Evolutionary conservation across 2,329 filamentous ascomycete species (phyloP).

Genomic region (Truncatella angustata): DNA sequence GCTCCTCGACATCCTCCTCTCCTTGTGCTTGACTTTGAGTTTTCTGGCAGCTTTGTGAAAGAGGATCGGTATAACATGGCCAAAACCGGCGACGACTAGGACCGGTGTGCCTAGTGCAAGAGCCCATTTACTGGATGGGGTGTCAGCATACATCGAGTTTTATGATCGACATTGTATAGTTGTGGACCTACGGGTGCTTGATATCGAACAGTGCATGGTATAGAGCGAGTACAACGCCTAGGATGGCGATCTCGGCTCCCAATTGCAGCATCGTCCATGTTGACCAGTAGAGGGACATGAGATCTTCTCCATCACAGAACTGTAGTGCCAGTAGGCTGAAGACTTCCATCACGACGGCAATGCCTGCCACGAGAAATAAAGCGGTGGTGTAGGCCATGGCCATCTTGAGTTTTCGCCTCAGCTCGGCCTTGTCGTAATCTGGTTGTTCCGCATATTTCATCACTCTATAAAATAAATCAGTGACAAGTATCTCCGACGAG

Average conservation of each 20-base stretch:
- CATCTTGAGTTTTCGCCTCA: constrained; percentile 33
- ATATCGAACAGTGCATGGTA: constrained; percentile 47
- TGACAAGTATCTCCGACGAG: neutral
- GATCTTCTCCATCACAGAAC: constrained; percentile 59
- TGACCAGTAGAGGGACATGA: constrained; percentile 60
- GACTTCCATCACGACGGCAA: constrained; percentile 51
- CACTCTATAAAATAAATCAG: constrained; percentile 18
- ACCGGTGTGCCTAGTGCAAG: constrained; percentile 60
- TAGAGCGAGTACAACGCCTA: constrained; percentile 53
- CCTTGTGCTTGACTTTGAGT: constrained; percentile 16
- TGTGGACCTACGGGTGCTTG: constrained; percentile 50
- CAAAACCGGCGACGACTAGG: constrained; percentile 54
- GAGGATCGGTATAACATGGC: constrained; percentile 40
- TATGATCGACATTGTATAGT: too few relatives aligned
- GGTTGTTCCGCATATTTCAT: constrained; percentile 36
- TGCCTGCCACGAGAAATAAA: constrained; percentile 44
- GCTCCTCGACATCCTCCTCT: constrained; percentile 5
- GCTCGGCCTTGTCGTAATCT: constrained; percentile 29
- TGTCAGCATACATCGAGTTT: too few relatives aligned
- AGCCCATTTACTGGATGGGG: constrained; percentile 40
- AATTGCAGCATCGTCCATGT: constrained; percentile 61
- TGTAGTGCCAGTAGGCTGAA: constrained; percentile 53
- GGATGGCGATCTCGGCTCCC: constrained; percentile 56
- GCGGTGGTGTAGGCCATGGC: constrained; percentile 27
- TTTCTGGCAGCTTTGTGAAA: constrained; percentile 5